Evolutionary conservation across 495 filamentous ascomycete genomes (phyloP).

Genomic region (Aspergillus kassunensis): DNA sequence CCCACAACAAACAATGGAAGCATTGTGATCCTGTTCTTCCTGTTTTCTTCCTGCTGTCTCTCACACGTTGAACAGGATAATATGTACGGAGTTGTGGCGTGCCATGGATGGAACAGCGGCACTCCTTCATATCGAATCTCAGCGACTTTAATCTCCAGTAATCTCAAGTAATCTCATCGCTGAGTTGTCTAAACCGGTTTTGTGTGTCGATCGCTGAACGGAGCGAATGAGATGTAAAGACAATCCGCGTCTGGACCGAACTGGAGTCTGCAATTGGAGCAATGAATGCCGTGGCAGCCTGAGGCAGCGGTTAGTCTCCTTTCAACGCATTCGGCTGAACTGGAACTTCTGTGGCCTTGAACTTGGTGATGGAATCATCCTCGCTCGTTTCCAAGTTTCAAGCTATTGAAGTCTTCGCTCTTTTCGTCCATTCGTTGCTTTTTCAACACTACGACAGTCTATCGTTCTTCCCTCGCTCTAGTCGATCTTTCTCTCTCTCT

Average conservation of each 20-base stretch:
- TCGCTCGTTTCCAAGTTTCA: conserved; percentile 3
- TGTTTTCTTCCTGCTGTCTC: neutral
- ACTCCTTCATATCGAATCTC: conserved; percentile 4
- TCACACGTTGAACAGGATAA: neutral
- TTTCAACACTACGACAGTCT: conserved; percentile 1
- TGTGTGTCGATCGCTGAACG: neutral
- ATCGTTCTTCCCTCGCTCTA: conserved; percentile 9
- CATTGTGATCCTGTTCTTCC: too few species aligned
- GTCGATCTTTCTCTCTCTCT: conserved; percentile 10
- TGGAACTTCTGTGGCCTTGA: neutral
- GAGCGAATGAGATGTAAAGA: conserved; percentile 1
- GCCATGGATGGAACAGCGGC: conserved; percentile 4
- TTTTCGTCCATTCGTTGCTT: conserved; percentile 13
- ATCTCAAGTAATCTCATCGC: neutral
- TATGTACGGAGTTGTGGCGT: neutral
- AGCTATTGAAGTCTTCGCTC: conserved; percentile 9
- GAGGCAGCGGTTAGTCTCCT: neutral
- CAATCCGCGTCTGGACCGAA: neutral
- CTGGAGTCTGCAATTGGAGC: neutral
- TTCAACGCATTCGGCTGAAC: neutral
- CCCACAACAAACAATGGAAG: conserved; percentile 2
- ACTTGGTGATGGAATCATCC: conserved; percentile 6
- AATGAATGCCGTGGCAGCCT: neutral
- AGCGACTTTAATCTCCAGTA: too few species aligned
- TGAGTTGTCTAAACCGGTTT: conserved; percentile 1